Evolutionary conservation across 495 filamentous ascomycete genomes (phyloP).

Genomic region (Parathielavia hyrcaniae): DNA sequence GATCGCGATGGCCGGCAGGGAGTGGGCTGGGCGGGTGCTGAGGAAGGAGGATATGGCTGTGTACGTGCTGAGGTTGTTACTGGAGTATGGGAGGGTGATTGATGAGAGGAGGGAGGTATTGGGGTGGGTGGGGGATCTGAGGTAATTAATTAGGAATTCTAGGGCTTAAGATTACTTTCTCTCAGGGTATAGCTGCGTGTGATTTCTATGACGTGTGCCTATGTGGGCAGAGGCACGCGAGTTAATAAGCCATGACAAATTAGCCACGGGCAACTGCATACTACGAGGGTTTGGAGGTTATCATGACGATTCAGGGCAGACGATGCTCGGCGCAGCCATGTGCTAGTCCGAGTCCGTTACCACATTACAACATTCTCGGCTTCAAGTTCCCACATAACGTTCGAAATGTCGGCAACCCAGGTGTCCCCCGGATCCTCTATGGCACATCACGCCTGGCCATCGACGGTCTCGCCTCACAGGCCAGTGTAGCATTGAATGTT

Average conservation of each 20-base stretch:
- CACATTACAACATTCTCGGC: too few relatives aligned
- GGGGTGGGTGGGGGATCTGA: slow-evolving; percentile 37
- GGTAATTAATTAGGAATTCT: not conserved
- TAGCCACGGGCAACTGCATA: too few relatives aligned
- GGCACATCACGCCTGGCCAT: slow-evolving; percentile 5
- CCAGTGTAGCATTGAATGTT: slow-evolving; percentile 14
- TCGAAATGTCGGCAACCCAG: slow-evolving; percentile 10
- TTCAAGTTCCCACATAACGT: slow-evolving; percentile 11
- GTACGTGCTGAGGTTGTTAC: slow-evolving; percentile 61
- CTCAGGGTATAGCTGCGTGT: too few relatives aligned
- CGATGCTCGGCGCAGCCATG: too few relatives aligned
- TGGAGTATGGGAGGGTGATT: slow-evolving; percentile 64
- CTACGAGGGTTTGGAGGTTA: too few relatives aligned
- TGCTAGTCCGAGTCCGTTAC: not conserved
- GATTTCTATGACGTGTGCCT: too few relatives aligned
- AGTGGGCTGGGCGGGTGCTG: slow-evolving; percentile 61
- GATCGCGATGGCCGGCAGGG: slow-evolving; percentile 56
- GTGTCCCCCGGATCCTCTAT: slow-evolving; percentile 12
- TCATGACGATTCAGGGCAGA: too few relatives aligned
- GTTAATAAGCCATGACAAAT: too few relatives aligned
- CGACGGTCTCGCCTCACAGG: slow-evolving; percentile 10
- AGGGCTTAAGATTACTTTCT: too few relatives aligned
- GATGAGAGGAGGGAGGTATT: slow-evolving; percentile 46
- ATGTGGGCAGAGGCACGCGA: too few relatives aligned
- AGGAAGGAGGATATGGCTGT: slow-evolving; percentile 66